Percentiles rank a stretch among this genome's conserved stretches.
Evolutionary conservation across 805 yeast species (phyloP).

Genomic region (Lachancea fermentati): DNA sequence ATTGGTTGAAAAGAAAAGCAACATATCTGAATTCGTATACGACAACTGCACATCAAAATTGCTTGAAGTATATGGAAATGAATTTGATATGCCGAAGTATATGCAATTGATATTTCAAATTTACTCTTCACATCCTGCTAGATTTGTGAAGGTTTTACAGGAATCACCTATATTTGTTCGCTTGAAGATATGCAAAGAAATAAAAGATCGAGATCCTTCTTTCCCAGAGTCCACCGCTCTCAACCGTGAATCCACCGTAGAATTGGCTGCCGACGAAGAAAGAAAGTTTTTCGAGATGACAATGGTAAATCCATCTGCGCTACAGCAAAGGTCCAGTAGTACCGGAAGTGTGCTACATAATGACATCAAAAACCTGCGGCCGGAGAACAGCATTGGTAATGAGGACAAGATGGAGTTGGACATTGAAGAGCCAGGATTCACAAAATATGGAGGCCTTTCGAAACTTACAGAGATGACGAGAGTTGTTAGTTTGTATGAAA

Average conservation of each 20-base stretch:
- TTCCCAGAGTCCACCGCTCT: conserved; percentile 13
- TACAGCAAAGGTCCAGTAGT: conserved; percentile 15
- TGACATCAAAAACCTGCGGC: conserved; percentile 1
- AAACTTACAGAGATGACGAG: conserved; percentile 31
- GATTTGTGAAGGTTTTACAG: conserved; percentile 14
- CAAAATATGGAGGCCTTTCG: conserved; percentile 10
- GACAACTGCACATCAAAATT: conserved; percentile 10
- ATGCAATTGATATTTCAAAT: conserved; percentile 17
- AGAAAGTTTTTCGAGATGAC: conserved; percentile 30
- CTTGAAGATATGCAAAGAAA: conserved; percentile 25
- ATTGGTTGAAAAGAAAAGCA: conserved; percentile 6
- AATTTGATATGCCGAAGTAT: conserved; percentile 23
- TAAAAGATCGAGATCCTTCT: conserved; percentile 19
- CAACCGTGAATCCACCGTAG: conserved; percentile 1
- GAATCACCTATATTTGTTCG: conserved; percentile 22
- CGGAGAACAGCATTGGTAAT: background rate
- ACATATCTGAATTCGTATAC: background rate
- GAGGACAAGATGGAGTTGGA: background rate
- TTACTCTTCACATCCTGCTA: conserved; percentile 10
- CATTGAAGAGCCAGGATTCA: conserved; percentile 7
- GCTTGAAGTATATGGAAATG: conserved; percentile 26
- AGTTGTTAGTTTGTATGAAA: conserved; percentile 29
- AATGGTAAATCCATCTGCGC: conserved; percentile 29
- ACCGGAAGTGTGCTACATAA: conserved; percentile 24
- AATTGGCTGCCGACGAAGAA: conserved; percentile 8